A percentile compares a stretch with the other conserved stretches of the same genome.
These are phyloP conservation scores for Tremella mesenterica DNA, from an alignment of 768 basidiomycete species.

Conservation along the genomic window DNA sequence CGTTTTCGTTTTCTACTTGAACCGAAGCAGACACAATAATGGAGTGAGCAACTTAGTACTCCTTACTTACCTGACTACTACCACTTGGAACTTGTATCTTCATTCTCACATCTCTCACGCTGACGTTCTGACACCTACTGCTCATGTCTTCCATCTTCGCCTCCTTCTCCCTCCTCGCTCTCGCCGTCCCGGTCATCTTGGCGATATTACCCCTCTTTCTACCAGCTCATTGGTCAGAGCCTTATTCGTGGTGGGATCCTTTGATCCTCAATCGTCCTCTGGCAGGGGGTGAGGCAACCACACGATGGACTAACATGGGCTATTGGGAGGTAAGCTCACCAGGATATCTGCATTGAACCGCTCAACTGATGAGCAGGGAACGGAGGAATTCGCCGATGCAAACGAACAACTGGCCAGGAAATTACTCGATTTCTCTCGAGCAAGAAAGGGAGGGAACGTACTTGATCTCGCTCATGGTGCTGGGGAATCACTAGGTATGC, in stretches of 20 bases:
- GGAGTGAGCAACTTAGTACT: too few species aligned
- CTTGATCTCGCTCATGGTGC: slow-evolving; percentile 37
- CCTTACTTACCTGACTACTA: too few species aligned
- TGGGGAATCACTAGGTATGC: slow-evolving; percentile 32
- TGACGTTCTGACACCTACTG: too few species aligned
- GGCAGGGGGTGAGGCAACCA: too few species aligned
- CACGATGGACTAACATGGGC: slow-evolving; percentile 34
- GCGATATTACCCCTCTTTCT: too few species aligned
- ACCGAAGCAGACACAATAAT: too few species aligned
- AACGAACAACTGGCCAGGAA: slow-evolving; percentile 23
- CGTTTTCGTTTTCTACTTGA: too few species aligned
- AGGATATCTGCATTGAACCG: background rate
- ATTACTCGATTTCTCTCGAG: slow-evolving; percentile 23
- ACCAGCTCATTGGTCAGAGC: background rate
- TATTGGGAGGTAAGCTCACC: slow-evolving; percentile 30
- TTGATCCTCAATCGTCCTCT: background rate
- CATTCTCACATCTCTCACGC: too few species aligned
- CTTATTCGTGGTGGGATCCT: background rate
- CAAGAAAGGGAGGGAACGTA: slow-evolving; percentile 12
- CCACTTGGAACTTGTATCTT: too few species aligned
- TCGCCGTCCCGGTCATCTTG: background rate
- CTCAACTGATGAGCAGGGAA: slow-evolving; percentile 9
- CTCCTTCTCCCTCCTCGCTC: too few species aligned
- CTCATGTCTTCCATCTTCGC: too few species aligned
- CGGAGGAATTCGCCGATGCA: slow-evolving; percentile 20